Base-by-base conservation (phyloP, 2,329 filamentous ascomycete genomes). In the Arthrobotrys iridis region DNA sequence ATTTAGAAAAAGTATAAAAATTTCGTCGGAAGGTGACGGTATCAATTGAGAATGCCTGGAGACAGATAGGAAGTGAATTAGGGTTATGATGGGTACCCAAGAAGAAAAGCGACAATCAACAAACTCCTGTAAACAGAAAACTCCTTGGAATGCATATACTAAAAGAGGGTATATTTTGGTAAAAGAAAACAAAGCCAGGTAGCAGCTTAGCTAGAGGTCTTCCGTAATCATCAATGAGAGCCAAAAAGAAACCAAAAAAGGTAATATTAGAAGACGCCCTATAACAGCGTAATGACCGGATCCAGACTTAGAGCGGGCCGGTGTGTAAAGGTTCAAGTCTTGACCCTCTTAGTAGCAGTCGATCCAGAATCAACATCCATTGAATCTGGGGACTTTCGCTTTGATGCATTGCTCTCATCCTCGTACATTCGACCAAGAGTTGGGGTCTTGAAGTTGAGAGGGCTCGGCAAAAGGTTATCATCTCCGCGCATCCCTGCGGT, bases 361-460 rank as follows among this genome's bases (percentile, higher is more conserved):
- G 70, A 62, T 1, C 62, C 62, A 13, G 65, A 66, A 30, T 76
- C 72, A 11, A 71, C 64, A 30, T 70, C 72, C 66, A 70, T 71
- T 2, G 64, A 55, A 41, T 71, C 72, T 11, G 72, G 72, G 3
- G 65, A 71, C 57, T 76, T 76, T 28, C 72, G 65, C 41, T 76
- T 76, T 3, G 62, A 63, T 22, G 33, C 64, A 11, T 52, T 66
- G 18, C 11, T 60, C 6, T 76, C 72, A 6, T 76, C 72, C 2
- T 65, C 45, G 24, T 66, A 76, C 66, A 76, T 65, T 22, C 72
- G 43, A 4, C 59, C 35, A 26, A 82, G 80, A 10, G 83, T 83
- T 0, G 95, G 95, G 0, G 95, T 98, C 33, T 92, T 91, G 82
- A 97, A 97, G 75, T 93, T 96, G 77, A 98, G 84, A 7, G 95